Evolutionary conservation across 73 alveolate genomes (phyloP).

Genomic region (Paramecium caudatum): DNA sequence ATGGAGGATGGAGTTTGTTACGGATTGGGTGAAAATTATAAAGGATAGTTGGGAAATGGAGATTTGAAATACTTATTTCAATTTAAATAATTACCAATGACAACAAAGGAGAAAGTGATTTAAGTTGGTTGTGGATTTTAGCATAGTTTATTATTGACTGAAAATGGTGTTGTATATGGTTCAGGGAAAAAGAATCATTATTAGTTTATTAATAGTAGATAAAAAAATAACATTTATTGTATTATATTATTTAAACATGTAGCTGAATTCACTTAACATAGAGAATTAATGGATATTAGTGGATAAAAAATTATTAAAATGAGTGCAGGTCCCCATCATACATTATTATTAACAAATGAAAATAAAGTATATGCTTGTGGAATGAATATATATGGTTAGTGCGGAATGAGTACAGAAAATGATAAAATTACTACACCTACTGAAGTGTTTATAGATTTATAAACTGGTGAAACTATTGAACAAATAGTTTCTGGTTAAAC

Average conservation of each 20-base stretch:
- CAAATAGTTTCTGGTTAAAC: conserved; percentile 45
- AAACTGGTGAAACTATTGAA: conserved; percentile 16
- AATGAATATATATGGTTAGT: conserved; percentile 37
- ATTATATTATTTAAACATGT: too few species aligned
- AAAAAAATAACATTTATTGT: neutral
- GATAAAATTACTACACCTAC: conserved; percentile 30
- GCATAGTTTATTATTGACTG: conserved; percentile 19
- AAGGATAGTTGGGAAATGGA: conserved; percentile 65
- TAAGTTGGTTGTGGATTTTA: conserved; percentile 55
- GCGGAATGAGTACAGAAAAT: conserved; percentile 22
- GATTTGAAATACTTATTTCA: conserved; percentile 37
- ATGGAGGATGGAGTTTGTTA: conserved; percentile 42
- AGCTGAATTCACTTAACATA: conserved; percentile 14
- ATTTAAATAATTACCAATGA: neutral
- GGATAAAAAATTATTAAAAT: neutral
- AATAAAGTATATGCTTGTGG: conserved; percentile 41
- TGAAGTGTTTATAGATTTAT: conserved; percentile 48
- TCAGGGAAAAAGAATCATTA: conserved; percentile 50
- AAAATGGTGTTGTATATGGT: conserved; percentile 49
- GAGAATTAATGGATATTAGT: conserved; percentile 1
- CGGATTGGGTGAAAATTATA: conserved; percentile 65
- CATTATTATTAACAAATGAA: neutral
- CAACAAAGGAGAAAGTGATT: conserved; percentile 38
- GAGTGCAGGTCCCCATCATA: conserved; percentile 48
- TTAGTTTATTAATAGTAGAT: conserved; percentile 9